Evolutionary conservation across 2,329 filamentous ascomycete species (phyloP), one percentile per base, ranked within the genome.

Genomic region (Elsinoe australis): DNA sequence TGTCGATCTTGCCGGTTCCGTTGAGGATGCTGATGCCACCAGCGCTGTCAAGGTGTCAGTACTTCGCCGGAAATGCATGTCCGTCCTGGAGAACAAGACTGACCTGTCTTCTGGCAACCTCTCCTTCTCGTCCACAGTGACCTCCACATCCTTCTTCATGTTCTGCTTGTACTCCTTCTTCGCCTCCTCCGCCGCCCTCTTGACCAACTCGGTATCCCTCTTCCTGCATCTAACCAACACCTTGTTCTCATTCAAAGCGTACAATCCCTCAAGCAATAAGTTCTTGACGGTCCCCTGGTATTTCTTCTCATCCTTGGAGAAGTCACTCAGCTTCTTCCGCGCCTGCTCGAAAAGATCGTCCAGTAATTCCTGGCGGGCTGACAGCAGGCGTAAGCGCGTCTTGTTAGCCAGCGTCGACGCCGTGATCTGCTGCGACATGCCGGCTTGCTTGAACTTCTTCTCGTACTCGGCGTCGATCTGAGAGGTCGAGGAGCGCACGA

Each of bases 361-460:
- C 59, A 98, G 79, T 61, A 98, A 73, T 69, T 90, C 84, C 75
- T 98, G 92, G 60, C 89, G 80, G 51, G 88, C 85, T 54, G 78
- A 78, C 51, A 98, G 82, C 49, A 98, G 83, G 65, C 84, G 83
- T 68, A 98, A 82, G 53, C 92, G 82, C 51, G 87, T 92, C 77
- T 95, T 94, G 78, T 98, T 98, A 71, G 89, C 79, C 54, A 95
- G 83, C 54, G 89, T 96, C 55, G 89, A 96, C 64, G 86, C 86
- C 55, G 89, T 94, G 73, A 96, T 96, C 74, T 98, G 92, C 78
- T 96, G 92, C 54, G 87, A 90, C 87, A 96, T 94, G 74, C 85
- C 80, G 61, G 92, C 90, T 72, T 94, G 86, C 77, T 95, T 98
- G 80, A 94, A 94, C 75, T 96, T 96, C 81, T 95, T 96, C 72